Percentiles rank a stretch among this genome's conserved stretches.
Conservation (phyloP, 169 alveolate species). For the Plasmodium relictum region DNA sequence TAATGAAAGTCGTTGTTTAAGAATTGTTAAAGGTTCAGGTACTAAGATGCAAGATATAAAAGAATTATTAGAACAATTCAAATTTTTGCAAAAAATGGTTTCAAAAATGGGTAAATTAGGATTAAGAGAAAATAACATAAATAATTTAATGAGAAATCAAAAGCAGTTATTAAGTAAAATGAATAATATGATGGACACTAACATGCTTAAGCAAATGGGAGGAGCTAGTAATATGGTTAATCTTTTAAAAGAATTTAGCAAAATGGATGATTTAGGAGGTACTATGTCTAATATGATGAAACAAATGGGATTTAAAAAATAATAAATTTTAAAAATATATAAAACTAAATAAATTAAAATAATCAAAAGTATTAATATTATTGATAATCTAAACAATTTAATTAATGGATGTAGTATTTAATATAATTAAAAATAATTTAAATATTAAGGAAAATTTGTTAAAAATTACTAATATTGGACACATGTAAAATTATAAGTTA, state of each 20-base stretch:
- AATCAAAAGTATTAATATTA: too few relatives aligned
- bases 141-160: constrained; percentile 95
- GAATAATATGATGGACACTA: constrained; percentile 96
- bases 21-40: constrained; percentile 98
- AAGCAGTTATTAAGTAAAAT: constrained; percentile 94
- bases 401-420: too few relatives aligned
- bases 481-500: too few relatives aligned
- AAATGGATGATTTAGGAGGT: constrained; percentile 77
- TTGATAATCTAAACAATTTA: too few relatives aligned
- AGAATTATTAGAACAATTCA: constrained; percentile 95
- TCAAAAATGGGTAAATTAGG: constrained; percentile 97
- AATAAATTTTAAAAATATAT: too few relatives aligned
- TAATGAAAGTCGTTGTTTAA: constrained; percentile 91
- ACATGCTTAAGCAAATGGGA: constrained; percentile 96
- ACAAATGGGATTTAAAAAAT: constrained; percentile 76
- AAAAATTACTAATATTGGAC: too few relatives aligned
- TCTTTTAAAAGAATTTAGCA: constrained; percentile 92
- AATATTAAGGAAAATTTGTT: too few relatives aligned
- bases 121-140: constrained; percentile 92
- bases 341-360: too few relatives aligned
- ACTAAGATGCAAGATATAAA: constrained; percentile 92
- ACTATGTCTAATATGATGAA: constrained; percentile 76
- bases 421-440: too few relatives aligned
- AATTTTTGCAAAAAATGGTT: constrained; percentile 96
- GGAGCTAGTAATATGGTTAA: constrained; percentile 96